Evolutionary conservation across 2,329 filamentous ascomycete species (phyloP).

Genomic region (Fusarium burgessii): DNA sequence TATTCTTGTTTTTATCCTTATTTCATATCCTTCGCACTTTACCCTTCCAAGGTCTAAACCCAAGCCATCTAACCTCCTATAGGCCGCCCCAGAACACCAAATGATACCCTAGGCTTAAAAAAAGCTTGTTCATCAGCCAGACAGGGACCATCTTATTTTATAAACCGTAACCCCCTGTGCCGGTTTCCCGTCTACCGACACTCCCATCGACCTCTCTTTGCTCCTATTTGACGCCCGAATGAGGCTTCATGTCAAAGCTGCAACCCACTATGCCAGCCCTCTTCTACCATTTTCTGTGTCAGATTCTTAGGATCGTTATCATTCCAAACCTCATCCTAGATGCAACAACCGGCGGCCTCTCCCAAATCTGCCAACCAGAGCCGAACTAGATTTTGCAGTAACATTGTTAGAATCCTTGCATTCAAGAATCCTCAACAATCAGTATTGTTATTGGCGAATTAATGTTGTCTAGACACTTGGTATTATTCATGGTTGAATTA

Average conservation of each 20-base stretch:
- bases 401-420: too few species aligned
- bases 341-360: background rate
- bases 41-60: constrained; percentile 22
- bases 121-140: constrained; percentile 26
- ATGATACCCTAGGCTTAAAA: constrained; percentile 12
- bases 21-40: constrained; percentile 1
- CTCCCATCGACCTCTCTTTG: background rate
- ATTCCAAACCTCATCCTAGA: background rate
- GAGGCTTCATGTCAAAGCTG: constrained; percentile 33
- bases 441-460: too few species aligned
- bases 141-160: constrained; percentile 26
- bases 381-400: background rate
- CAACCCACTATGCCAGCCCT: constrained; percentile 48
- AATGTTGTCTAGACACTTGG: too few species aligned
- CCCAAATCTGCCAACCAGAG: background rate
- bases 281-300: constrained; percentile 31
- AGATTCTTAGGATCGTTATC: constrained; percentile 18
- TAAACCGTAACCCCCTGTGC: constrained; percentile 18
- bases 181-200: constrained; percentile 33
- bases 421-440: too few species aligned
- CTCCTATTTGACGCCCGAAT: background rate
- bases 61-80: background rate
- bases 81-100: constrained; percentile 5
- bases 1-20: constrained; percentile 14
- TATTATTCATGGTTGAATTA: too few species aligned